Conservation (phyloP, 1,139 yeast species). For the Debaryomyces coudertii region DNA sequence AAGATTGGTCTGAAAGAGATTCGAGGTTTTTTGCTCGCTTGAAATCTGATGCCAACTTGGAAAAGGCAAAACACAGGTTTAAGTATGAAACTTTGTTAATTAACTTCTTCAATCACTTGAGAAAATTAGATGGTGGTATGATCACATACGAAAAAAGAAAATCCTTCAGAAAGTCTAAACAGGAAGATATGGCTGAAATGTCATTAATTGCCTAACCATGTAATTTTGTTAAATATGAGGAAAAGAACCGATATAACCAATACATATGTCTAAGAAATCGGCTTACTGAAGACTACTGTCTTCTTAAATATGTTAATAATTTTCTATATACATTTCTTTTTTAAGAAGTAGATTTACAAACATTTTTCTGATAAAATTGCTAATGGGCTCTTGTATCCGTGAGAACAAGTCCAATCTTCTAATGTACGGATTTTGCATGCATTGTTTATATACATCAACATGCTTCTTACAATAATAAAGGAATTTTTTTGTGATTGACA, state of each 20-base stretch:
- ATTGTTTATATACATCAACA: too few species aligned
- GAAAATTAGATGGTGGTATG: slow-evolving; percentile 44
- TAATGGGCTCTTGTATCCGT: too few species aligned
- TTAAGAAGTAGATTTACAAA: too few species aligned
- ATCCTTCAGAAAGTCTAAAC: slow-evolving; percentile 20
- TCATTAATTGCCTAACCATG: not conserved
- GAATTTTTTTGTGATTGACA: not conserved
- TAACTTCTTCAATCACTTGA: slow-evolving; percentile 37
- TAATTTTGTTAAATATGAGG: not conserved
- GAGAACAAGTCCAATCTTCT: too few species aligned
- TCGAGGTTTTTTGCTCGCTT: slow-evolving; percentile 29
- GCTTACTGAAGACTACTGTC: too few species aligned
- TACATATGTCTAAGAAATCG: too few species aligned
- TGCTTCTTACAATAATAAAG: not conserved
- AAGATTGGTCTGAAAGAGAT: slow-evolving; percentile 46
- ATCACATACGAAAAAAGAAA: slow-evolving; percentile 27
- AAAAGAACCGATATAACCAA: too few species aligned
- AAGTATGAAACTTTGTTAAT: slow-evolving; percentile 44
- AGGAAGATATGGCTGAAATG: slow-evolving; percentile 2
- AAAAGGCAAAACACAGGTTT: slow-evolving; percentile 32
- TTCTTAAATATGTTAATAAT: too few species aligned
- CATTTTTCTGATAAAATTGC: too few species aligned
- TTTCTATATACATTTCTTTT: too few species aligned
- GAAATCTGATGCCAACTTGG: slow-evolving; percentile 21
- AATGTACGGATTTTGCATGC: too few species aligned